Base-by-base conservation (phyloP, 768 basidiomycete species). In the Pleurotus tuoliensis region DNA sequence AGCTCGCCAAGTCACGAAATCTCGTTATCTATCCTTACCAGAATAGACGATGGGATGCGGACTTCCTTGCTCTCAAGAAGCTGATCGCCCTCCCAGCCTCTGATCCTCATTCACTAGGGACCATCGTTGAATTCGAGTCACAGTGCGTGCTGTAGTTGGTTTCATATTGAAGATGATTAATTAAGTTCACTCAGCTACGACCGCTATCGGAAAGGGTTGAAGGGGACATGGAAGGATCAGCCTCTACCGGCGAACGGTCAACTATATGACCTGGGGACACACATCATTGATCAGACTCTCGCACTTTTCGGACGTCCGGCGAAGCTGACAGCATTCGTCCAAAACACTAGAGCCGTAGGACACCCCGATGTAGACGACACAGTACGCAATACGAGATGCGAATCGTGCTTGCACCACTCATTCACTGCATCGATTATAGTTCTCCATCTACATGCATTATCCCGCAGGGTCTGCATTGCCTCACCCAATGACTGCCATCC, bases 191-290 rank as follows among this genome's bases (percentile, higher is more conserved):
- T 5, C 22, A 90, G 90, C 66, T 88, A 83, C 66, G 90, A 92
- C 66, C 84, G 92, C 41, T 92, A 82, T 73, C 82, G 88, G 34
- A 76, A 77, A 22, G 75, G 71, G 1, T 67, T 86, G 30, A 87
- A 87, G 62, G 82, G 84, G 11, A 82, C 83, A 0, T 96, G 92
- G 93, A 94, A 93, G 69, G 91, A 93, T 58, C 68, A 79, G 27
- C 74, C 82, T 1, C 73, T 76, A 0, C 82, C 85, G 18, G 84
- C 80, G 16, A 79, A 79, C 46, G 89, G 90, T 3, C 75, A 81
- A 24, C 82, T 84, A 2, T 94, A 84, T 67, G 91, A 94, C 67
- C 77, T 94, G 18, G 92, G 89, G 4, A 72, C 87, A 6, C 91
- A 94, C 67, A 76, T 92, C 24, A 82, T 93, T 60, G 90, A 93